These are phyloP conservation scores for Lineolata rhizophorae DNA, from an alignment of 495 filamentous ascomycete genomes.

Conservation along the genomic window DNA sequence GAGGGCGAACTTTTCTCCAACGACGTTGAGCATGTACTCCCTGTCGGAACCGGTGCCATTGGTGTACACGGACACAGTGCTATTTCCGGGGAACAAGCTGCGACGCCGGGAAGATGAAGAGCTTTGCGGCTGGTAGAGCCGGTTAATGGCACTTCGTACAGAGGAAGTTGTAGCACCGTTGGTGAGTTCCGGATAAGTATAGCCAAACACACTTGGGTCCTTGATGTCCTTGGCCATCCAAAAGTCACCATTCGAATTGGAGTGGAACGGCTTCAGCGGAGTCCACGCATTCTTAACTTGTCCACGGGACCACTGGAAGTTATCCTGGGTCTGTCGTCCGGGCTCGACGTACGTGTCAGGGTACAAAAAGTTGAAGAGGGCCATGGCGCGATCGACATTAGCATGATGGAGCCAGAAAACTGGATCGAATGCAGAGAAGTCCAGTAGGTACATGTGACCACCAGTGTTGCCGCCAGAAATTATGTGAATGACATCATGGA, in stretches of 20 bases:
- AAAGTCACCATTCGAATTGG: slow-evolving; percentile 13
- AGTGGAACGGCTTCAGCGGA: slow-evolving; percentile 22
- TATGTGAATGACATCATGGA: slow-evolving; percentile 42
- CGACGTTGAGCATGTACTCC: slow-evolving; percentile 41
- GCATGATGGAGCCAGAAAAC: slow-evolving; percentile 47
- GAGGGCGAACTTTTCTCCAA: slow-evolving; percentile 32
- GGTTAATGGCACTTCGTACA: slow-evolving; percentile 27
- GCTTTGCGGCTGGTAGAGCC: slow-evolving; percentile 25
- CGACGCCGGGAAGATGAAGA: slow-evolving; percentile 3
- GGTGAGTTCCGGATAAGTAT: slow-evolving; percentile 37
- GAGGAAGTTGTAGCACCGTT: slow-evolving; percentile 13
- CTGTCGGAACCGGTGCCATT: slow-evolving; percentile 5
- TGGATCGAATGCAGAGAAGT: slow-evolving; percentile 51
- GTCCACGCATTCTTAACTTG: not conserved
- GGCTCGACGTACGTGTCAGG: slow-evolving; percentile 33
- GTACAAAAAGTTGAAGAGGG: slow-evolving; percentile 51
- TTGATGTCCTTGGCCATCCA: slow-evolving; percentile 19
- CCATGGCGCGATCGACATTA: slow-evolving; percentile 44
- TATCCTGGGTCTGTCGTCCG: slow-evolving; percentile 21
- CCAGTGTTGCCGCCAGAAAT: slow-evolving; percentile 22
- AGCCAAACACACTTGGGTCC: slow-evolving; percentile 23
- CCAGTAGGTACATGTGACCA: slow-evolving; percentile 45
- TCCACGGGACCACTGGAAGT: slow-evolving; percentile 16
- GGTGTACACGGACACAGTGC: not conserved
- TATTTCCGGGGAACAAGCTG: not conserved